Base-by-base conservation (phyloP, 1,284 basidiomycete species). In the Moesziomyces globuligerus region DNA sequence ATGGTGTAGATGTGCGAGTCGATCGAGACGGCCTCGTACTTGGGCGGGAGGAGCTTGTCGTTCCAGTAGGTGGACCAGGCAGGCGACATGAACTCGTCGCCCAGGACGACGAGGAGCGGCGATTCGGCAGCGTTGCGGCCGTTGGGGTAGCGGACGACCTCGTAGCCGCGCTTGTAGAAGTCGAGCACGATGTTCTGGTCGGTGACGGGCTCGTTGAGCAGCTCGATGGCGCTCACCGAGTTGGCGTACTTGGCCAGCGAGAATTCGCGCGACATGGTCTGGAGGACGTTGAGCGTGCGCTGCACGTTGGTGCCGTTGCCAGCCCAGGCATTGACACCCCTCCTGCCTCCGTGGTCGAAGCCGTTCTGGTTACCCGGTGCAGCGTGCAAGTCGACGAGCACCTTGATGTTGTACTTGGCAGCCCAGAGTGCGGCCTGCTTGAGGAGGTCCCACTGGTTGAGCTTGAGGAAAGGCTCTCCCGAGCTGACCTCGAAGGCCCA, bases 401-500 rank as follows among this genome's bases (percentile, higher is more conserved):
- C 85, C 81, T 93, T 93, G 56, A 97, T 83, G 5, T 88, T 88
- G 75, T 92, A 83, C 26, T 88, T 87, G 20, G 84, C 79, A 4
- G 92, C 92, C 94, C 94, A 96, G 3, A 81, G 83, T 39, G 92
- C 87, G 0, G 92, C 93, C 48, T 82, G 76, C 62, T 85, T 83
- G 24, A 87, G 83, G 78, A 86, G 84, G 32, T 75, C 75, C 55
- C 65, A 72, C 83, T 90, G 92, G 81, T 92, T 90, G 18, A 92
- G 91, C 84, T 89, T 88, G 67, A 93, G 88, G 84, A 88, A 96
- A 0, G 92, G 93, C 77, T 95, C 92, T 9, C 90, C 92, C 4
- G 84, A 84, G 17, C 87, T 87, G 21, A 91, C 88, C 50, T 94
- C 91, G 72, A 91, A 93, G 1, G 93, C 93, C 94, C 94, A 96